Percentiles rank a stretch among this genome's conserved stretches.
These are phyloP conservation scores for Malassezia furfur DNA, from an alignment of 1,284 basidiomycete species.

Conservation along the genomic window DNA sequence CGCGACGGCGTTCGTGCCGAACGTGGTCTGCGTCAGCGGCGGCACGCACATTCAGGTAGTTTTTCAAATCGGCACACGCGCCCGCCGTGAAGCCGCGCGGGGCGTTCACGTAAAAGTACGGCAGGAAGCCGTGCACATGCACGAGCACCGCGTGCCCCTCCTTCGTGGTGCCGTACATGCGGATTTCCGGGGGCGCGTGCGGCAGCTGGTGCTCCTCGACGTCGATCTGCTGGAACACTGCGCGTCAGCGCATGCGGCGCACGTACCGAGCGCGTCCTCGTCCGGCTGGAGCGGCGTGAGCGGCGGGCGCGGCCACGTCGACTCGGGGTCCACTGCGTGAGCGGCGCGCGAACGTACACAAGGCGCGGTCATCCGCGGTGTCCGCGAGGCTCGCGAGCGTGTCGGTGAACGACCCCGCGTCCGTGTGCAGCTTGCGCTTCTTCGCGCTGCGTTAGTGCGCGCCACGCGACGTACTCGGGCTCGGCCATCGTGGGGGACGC, in stretches of 20 bases:
- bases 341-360: conserved; percentile 10
- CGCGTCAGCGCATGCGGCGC: not conserved
- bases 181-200: conserved; percentile 33
- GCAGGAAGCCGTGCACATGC: conserved; percentile 45
- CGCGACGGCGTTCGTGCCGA: conserved; percentile 28
- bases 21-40: conserved; percentile 16
- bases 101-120: conserved; percentile 45
- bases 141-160: conserved; percentile 41
- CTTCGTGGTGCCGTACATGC: conserved; percentile 42
- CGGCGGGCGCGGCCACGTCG: conserved; percentile 32
- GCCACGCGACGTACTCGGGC: not conserved
- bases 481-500: not conserved
- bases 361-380: conserved; percentile 23
- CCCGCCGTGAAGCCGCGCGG: conserved; percentile 36
- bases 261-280: conserved; percentile 21
- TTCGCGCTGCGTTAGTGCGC: conserved; percentile 3
- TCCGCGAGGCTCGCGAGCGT: conserved; percentile 32
- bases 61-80: conserved; percentile 40
- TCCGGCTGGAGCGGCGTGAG: conserved; percentile 26
- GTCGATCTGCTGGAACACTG: conserved; percentile 45
- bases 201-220: conserved; percentile 40
- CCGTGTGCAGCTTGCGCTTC: conserved; percentile 26
- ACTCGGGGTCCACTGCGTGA: conserved; percentile 10
- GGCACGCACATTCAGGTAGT: conserved; percentile 36
- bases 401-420: conserved; percentile 32